These are phyloP conservation scores for Beauveria sp. DNA, from an alignment of 2,329 filamentous ascomycete genomes.

Conservation along the genomic window DNA sequence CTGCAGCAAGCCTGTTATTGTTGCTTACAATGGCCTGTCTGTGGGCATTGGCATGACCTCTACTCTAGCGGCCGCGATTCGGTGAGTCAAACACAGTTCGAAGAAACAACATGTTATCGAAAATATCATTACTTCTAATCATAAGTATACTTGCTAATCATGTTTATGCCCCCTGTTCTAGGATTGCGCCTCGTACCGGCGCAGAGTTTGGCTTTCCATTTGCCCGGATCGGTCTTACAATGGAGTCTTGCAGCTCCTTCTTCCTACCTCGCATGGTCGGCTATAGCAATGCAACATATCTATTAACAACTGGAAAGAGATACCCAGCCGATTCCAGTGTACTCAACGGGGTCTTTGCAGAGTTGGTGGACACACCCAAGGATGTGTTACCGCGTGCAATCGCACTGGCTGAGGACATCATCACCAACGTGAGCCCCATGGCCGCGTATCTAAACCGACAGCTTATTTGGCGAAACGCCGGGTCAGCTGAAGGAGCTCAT, in stretches of 20 bases:
- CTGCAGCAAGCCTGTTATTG: conserved; percentile 15
- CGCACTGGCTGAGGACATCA: conserved; percentile 7
- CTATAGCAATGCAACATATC: conserved; percentile 12
- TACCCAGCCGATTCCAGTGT: conserved; percentile 5
- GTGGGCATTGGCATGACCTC: conserved; percentile 15
- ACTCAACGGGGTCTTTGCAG: conserved; percentile 4
- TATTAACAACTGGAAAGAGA: conserved; percentile 11
- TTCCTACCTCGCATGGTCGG: conserved; percentile 15
- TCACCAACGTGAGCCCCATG: conserved; percentile 8
- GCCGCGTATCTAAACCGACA: conserved; percentile 8
- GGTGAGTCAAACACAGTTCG: neutral
- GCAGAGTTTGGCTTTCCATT: conserved; percentile 15
- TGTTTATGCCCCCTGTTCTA: neutral
- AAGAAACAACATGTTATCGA: neutral
- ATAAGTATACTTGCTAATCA: too few species aligned
- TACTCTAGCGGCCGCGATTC: conserved; percentile 12
- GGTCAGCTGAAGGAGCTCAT: conserved; percentile 4
- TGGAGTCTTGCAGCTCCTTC: conserved; percentile 15
- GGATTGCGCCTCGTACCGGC: conserved; percentile 3
- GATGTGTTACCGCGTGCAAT: conserved; percentile 11
- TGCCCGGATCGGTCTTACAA: conserved; percentile 13
- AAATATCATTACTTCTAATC: too few species aligned
- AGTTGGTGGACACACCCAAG: conserved; percentile 4
- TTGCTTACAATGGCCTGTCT: conserved; percentile 13
- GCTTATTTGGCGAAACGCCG: conserved; percentile 12